Conservation (phyloP, 208 protist genomes). For the Trypanosoma congolense region DNA sequence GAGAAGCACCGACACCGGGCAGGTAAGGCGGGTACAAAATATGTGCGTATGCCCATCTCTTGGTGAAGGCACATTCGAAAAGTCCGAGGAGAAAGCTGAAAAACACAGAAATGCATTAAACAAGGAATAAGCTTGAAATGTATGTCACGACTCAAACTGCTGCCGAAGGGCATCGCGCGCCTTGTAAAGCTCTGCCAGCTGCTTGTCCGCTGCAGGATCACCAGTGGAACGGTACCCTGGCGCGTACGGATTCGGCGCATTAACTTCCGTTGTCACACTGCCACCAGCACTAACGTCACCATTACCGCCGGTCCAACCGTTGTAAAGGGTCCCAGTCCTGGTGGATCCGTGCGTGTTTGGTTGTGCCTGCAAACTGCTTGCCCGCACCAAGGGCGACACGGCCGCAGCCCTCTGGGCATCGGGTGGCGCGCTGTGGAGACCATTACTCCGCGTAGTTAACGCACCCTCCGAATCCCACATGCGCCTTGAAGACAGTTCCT, state of each 20-base stretch:
- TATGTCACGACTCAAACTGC: constrained; percentile 36
- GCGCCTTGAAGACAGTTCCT: constrained; percentile 3
- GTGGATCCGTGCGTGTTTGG: constrained; percentile 1
- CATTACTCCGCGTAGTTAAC: background rate
- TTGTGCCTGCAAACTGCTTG: background rate
- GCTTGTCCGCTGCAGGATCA: constrained; percentile 64
- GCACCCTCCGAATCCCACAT: background rate
- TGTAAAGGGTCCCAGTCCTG: background rate
- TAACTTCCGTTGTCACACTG: background rate
- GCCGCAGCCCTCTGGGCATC: too few relatives aligned
- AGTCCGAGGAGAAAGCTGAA: too few relatives aligned
- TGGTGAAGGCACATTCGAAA: too few relatives aligned
- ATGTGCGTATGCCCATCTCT: too few relatives aligned
- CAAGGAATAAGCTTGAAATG: too few relatives aligned
- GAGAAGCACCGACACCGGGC: too few relatives aligned
- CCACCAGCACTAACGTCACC: constrained; percentile 10
- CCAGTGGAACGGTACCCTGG: constrained; percentile 66
- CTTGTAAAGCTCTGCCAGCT: constrained; percentile 71
- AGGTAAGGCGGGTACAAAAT: too few relatives aligned
- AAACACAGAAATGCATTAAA: too few relatives aligned
- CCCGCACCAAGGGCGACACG: too few relatives aligned
- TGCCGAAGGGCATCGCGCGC: constrained; percentile 64
- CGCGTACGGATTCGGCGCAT: constrained; percentile 52
- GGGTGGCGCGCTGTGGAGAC: too few relatives aligned
- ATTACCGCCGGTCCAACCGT: background rate